These are phyloP conservation scores for Arthrobotrys megalospora DNA, from an alignment of 2,329 filamentous ascomycete species.

Conservation along the genomic window DNA sequence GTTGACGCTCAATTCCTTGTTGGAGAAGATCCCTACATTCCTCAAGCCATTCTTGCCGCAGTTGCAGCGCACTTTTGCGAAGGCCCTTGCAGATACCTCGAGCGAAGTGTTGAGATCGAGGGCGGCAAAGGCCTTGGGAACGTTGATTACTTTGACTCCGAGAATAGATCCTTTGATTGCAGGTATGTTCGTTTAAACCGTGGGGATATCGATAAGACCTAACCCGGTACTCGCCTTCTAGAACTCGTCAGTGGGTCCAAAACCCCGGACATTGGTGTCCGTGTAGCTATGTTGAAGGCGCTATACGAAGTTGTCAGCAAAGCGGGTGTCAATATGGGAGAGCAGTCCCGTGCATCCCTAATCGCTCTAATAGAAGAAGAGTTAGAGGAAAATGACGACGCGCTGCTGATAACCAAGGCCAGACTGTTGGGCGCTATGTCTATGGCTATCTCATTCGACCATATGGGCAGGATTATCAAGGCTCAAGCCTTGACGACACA, in stretches of 20 bases:
- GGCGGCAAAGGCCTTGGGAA: slow-evolving; percentile 93
- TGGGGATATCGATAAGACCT: slow-evolving; percentile 6
- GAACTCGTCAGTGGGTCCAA: slow-evolving; percentile 97
- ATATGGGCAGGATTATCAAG: slow-evolving; percentile 74
- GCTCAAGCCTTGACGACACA: slow-evolving; percentile 84
- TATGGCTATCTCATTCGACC: slow-evolving; percentile 83
- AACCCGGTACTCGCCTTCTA: slow-evolving; percentile 65
- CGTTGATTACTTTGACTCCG: slow-evolving; percentile 93
- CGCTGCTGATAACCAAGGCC: slow-evolving; percentile 80
- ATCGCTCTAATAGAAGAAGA: slow-evolving; percentile 90
- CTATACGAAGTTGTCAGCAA: slow-evolving; percentile 97
- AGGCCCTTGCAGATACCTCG: slow-evolving; percentile 91
- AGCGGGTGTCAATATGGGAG: slow-evolving; percentile 94
- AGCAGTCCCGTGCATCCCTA: slow-evolving; percentile 87
- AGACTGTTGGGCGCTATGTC: slow-evolving; percentile 90
- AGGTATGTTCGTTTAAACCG: slow-evolving; percentile 65
- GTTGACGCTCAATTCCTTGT: slow-evolving; percentile 90
- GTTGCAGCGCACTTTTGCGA: slow-evolving; percentile 95
- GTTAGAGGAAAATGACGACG: slow-evolving; percentile 79
- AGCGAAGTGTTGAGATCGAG: slow-evolving; percentile 89
- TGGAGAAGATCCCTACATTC: slow-evolving; percentile 96
- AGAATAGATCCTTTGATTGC: slow-evolving; percentile 93
- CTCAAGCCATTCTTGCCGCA: slow-evolving; percentile 98
- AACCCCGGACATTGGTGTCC: slow-evolving; percentile 87
- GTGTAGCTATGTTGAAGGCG: slow-evolving; percentile 96